These are phyloP conservation scores for Monosporozyma aquatica DNA, from an alignment of 805 yeast genomes.

Conservation along the genomic window DNA sequence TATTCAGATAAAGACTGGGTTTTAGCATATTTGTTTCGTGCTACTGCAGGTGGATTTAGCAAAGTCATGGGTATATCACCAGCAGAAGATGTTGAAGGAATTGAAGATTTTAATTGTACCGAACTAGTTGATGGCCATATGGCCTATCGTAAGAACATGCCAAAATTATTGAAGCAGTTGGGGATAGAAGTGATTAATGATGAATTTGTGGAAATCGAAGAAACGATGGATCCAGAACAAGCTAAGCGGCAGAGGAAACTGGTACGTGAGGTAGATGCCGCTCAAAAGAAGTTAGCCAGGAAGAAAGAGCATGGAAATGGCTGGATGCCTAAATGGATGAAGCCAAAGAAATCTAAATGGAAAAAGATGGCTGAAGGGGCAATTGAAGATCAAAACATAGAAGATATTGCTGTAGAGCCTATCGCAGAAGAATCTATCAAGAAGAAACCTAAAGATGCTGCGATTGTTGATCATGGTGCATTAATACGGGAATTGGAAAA, in stretches of 20 bases:
- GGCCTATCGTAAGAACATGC: slow-evolving; percentile 94
- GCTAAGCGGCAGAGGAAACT: slow-evolving; percentile 75
- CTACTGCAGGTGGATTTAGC: slow-evolving; percentile 88
- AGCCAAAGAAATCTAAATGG: slow-evolving; percentile 52
- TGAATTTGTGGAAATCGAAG: slow-evolving; percentile 91
- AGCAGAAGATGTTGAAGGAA: slow-evolving; percentile 49
- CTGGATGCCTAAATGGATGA: slow-evolving; percentile 40
- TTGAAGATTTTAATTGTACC: slow-evolving; percentile 85
- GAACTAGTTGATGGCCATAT: slow-evolving; percentile 87
- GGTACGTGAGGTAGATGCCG: slow-evolving; percentile 78
- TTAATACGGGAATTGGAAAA: slow-evolving; percentile 20
- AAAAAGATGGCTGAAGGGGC: slow-evolving; percentile 49
- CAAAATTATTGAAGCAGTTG: slow-evolving; percentile 55
- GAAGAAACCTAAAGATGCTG: slow-evolving; percentile 17
- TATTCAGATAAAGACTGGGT: slow-evolving; percentile 93
- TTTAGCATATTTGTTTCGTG: slow-evolving; percentile 86
- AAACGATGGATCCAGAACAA: slow-evolving; percentile 77
- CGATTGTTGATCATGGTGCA: slow-evolving; percentile 25
- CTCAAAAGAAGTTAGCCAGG: slow-evolving; percentile 49
- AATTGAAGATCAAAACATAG: slow-evolving; percentile 18
- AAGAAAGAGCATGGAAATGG: slow-evolving; percentile 32
- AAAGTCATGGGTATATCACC: slow-evolving; percentile 88
- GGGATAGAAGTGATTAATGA: slow-evolving; percentile 82
- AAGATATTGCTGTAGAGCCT: slow-evolving; percentile 6
- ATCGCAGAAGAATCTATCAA: slow-evolving; percentile 3